Base-by-base conservation (phyloP, 1,139 yeast genomes). In the Schwanniomyces etchellsii region DNA sequence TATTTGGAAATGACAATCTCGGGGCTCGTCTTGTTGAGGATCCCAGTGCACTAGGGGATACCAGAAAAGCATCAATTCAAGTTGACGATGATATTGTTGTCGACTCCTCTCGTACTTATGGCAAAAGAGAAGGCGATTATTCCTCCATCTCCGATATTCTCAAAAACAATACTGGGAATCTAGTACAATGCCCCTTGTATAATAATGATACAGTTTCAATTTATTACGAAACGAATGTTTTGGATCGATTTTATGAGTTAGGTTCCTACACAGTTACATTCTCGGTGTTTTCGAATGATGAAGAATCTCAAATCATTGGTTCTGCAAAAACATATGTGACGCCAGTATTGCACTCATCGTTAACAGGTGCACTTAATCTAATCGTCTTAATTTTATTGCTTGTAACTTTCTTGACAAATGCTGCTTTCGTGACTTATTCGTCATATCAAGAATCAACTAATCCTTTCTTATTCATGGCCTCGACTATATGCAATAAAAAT, bases 401-500 rank as follows among this genome's bases (percentile, higher is more conserved):
- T 4, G 58, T 60, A 3, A 57, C 80, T 1, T 60, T 64, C 4
- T 36, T 62, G 2, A 49, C 74, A 14, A 60, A 75, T 29, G 51
- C 62, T 27, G 44, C 70, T 24, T 64, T 72, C 4, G 60, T 72
- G 32, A 50, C 66, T 9, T 52, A 61, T 37, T 76, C 82, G 28
- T 76, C 81, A 1, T 71, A 78, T 58, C 80, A 77, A 38, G 84
- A 80, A 42, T 69, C 84, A 1, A 55, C 67, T 6, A 74, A 77
- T 40, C 75, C 79, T 3, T 76, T 74, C 38, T 48, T 77, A 23
- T 67, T 73, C 50, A 60, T 63, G 20, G 80, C 81, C 5, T 76
- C 83, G 5, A 70, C 77, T 18, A 74, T 78, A 33, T 77, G 81
- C 46, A 78, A 77, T 45, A 72, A 63, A 18, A 65, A 77, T 14